Base-by-base conservation (phyloP, 2,329 filamentous ascomycete genomes). In the Aureobasidium sp. region DNA sequence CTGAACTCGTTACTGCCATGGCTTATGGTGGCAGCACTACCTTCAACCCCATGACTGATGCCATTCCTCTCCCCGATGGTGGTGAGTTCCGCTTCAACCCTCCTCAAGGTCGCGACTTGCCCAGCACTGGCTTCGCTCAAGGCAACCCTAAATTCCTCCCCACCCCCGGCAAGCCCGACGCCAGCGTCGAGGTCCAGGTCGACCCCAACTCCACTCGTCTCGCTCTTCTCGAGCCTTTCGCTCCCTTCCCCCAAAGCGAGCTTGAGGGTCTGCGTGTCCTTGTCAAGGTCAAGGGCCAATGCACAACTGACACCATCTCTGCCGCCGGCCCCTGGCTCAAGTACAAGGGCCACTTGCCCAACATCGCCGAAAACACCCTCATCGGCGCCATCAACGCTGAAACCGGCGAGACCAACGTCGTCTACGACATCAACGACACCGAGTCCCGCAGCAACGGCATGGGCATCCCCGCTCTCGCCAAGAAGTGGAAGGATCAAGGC, bases 291-390 rank as follows among this genome's bases (percentile, higher is more conserved):
- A 89, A 92, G 66, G 94, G 94, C 67, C 96, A 99, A 79, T 99
- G 94, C 82, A 99, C 94, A 62, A 99, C 94, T 47, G 94, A 99
- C 77, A 97, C 94, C 69, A 99, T 99, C 77, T 97, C 92, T 41
- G 93, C 93, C 37, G 93, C 93, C 0, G 93, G 93, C 6, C 93
- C 93, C 17, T 97, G 93, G 93, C 85, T 99, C 68, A 97, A 97
- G 78, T 99, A 97, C 85, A 97, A 97, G 82, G 94, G 94, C 66
- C 94, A 99, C 77, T 85, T 99, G 66, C 91, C 94, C 75, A 99
- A 99, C 81, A 99, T 99, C 75, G 89, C 87, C 69, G 91, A 91
- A 73, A 99, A 99, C 83, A 99, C 94, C 2, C 85, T 99, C 67
- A 97, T 97, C 77, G 94, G 91, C 60, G 94, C 94, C 64, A 83